Evolutionary conservation across 2,329 filamentous ascomycete genomes (phyloP), one percentile per base, ranked within the genome.

Genomic region (Ophiobolus disseminans): DNA sequence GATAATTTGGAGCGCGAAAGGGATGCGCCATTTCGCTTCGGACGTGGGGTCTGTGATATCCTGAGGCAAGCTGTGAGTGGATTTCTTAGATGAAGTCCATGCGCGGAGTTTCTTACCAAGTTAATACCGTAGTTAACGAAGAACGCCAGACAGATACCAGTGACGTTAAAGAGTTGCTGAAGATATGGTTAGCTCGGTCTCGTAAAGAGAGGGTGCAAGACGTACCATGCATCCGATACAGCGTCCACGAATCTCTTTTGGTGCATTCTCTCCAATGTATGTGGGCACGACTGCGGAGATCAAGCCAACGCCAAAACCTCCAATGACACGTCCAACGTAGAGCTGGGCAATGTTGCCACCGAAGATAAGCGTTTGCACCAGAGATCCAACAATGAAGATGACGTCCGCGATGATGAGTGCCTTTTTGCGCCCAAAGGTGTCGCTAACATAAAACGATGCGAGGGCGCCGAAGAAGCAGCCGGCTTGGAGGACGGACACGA

Each of bases 111-210:
- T n/a, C n/a, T n/a, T n/a, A n/a, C n/a, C 20, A 75, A 66, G 16
- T 73, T 65, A 36, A 81, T 78, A 26, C 79, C 79, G 53, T 80
- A 82, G 62, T 81, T 79, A 44, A 82, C 74, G 68, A 80, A 82
- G 68, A 81, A 81, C 26, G 76, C 75, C 14, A 81, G 64, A 40
- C 77, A 80, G 17, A 79, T 80, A 10, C 75, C 75, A 0, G 74
- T 75, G 17, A 77, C 75, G 54, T 74, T 76, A 60, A 73, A 73
- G 4, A 74, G 61, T 57, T 74, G 71, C 63, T 68, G 13, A 3
- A 7, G 3, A 6, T 10, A 13, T 14, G 8, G 9, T 32, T 14
- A 32, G n/a, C 9, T 74, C 74, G 0, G 73, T 75, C 19, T 76
- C 74, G 55, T 74, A 75, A 61, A 73, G 4, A 73, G 61, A 55